Conservation (phyloP, 441 rosid genomes). For the Erysimum cheiri region DNA sequence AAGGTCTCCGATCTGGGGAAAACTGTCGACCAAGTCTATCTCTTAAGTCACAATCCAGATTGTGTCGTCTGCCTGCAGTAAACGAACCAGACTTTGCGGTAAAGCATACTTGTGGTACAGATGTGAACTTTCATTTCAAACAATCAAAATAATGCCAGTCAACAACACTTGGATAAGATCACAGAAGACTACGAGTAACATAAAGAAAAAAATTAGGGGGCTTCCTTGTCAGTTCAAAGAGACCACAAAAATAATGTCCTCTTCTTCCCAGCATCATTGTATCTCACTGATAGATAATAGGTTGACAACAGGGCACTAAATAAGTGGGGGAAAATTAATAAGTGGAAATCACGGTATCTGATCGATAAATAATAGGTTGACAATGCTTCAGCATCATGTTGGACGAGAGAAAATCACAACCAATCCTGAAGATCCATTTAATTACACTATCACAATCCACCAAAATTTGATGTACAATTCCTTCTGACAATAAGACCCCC, state of each 20-base stretch:
- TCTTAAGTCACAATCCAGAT: conserved; percentile 77
- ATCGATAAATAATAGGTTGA: conserved; percentile 47
- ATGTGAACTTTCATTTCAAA: conserved; percentile 37
- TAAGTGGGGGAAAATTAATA: conserved; percentile 20
- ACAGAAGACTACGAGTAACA: conserved; percentile 56
- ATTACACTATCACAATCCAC: conserved; percentile 43
- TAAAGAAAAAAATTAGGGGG: conserved; percentile 55
- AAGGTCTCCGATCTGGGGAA: conserved; percentile 66
- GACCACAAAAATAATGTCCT: conserved; percentile 52
- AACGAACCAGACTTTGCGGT: conserved; percentile 40
- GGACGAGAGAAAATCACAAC: conserved; percentile 55
- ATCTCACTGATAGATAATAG: too few relatives aligned
- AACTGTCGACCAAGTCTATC: conserved; percentile 76
- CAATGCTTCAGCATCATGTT: conserved; percentile 50
- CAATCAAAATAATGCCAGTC: conserved; percentile 42
- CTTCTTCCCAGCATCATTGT: conserved; percentile 46
- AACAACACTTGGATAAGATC: conserved; percentile 29
- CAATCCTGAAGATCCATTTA: conserved; percentile 50
- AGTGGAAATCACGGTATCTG: conserved; percentile 48
- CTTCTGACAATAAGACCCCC: conserved; percentile 47
- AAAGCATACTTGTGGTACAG: conserved; percentile 36
- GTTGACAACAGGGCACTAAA: conserved; percentile 27
- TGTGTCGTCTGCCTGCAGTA: conserved; percentile 63
- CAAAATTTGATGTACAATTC: conserved; percentile 41
- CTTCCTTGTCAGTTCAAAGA: conserved; percentile 66